Conservation (phyloP, 345 rosid species). For the Melastoma malabathricum region DNA sequence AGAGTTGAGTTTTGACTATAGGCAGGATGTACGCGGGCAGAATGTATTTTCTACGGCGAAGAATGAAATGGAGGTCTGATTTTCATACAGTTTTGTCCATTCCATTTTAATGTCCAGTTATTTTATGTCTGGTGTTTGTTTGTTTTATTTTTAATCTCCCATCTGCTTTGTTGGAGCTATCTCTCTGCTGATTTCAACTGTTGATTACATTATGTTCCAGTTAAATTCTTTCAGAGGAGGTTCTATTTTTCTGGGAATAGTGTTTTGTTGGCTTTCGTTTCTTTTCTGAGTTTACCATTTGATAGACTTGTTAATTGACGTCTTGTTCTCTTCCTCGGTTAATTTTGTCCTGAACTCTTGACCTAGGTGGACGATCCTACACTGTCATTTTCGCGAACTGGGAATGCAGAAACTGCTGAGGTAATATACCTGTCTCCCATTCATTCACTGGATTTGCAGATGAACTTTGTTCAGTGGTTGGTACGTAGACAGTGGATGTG, state of each 20-base stretch:
- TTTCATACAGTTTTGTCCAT: too few species aligned
- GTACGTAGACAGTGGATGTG: too few species aligned
- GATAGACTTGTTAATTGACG: background rate
- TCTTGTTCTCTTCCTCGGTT: background rate
- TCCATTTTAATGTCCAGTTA: too few species aligned
- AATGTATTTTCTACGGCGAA: constrained; percentile 39
- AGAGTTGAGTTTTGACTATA: constrained; percentile 77
- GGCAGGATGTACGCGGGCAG: constrained; percentile 31
- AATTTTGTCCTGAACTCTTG: background rate
- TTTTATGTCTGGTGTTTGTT: background rate
- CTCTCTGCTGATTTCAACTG: background rate
- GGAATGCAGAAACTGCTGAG: constrained; percentile 29
- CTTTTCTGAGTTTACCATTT: background rate
- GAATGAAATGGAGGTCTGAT: constrained; percentile 48
- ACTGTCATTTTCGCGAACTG: constrained; percentile 35
- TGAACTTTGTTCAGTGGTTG: background rate
- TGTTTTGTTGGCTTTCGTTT: background rate
- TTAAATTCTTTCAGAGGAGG: background rate
- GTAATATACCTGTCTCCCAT: constrained; percentile 19
- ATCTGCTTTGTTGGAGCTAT: constrained; percentile 1
- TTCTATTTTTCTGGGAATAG: background rate
- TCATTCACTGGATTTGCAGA: background rate
- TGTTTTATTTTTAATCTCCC: background rate
- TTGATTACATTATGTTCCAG: background rate
- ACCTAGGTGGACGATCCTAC: constrained; percentile 50